A percentile compares a stretch with the other conserved stretches of the same genome.
phyloP scores from a whole-genome alignment of 805 yeast species.

The Starmerella bacillaris region DNA sequence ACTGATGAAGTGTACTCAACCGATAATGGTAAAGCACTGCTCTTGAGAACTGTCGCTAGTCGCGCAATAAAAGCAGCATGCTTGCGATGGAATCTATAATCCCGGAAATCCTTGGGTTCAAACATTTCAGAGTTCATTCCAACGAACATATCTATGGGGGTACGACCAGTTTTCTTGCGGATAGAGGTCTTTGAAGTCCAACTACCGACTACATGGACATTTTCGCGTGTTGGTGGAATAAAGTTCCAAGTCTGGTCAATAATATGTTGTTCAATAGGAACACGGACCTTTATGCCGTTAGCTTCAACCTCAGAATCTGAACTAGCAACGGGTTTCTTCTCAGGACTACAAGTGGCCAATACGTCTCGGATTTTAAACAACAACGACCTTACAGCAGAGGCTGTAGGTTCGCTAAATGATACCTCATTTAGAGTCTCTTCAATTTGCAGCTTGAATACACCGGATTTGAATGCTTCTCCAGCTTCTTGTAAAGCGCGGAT shows the following conservation, averaged over 20 bases:
- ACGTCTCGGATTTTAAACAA: conserved; percentile 42
- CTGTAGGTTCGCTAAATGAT: conserved; percentile 49
- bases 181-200: conserved; percentile 76
- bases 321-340: conserved; percentile 2
- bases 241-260: conserved; percentile 51
- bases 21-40: conserved; percentile 25
- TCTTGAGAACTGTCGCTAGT: conserved; percentile 29
- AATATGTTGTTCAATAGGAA: not conserved
- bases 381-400: conserved; percentile 44
- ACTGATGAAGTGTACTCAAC: conserved; percentile 50
- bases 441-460: conserved; percentile 85
- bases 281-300: not conserved
- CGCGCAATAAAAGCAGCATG: conserved; percentile 74
- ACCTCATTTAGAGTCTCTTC: conserved; percentile 79
- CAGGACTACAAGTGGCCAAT: conserved; percentile 2
- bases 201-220: conserved; percentile 68
- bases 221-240: conserved; percentile 38
- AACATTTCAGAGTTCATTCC: conserved; percentile 64
- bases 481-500: conserved; percentile 85
- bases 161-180: conserved; percentile 38
- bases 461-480: conserved; percentile 83
- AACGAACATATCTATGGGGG: conserved; percentile 59
- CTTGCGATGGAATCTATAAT: conserved; percentile 78
- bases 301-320: conserved; percentile 3
- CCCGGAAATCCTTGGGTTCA: conserved; percentile 74